A percentile compares a stretch with the other conserved stretches of the same genome.
These are phyloP conservation scores for Colletotrichum agaves DNA, from an alignment of 2,329 filamentous ascomycete genomes.

Conservation along the genomic window DNA sequence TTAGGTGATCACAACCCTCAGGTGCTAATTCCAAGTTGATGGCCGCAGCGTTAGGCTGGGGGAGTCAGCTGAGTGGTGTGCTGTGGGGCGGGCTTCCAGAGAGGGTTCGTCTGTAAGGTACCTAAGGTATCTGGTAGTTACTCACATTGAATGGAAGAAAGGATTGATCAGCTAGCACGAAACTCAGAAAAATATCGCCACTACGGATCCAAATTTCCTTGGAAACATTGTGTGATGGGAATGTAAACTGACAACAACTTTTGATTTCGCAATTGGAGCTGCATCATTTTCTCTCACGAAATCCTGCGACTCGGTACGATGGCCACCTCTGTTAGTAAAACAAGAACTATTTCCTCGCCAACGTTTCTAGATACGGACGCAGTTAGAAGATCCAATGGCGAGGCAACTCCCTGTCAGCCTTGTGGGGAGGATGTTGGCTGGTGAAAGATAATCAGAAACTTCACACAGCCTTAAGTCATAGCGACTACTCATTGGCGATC, in stretches of 20 bases:
- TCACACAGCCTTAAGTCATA: constrained; percentile 62
- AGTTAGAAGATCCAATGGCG: too few relatives aligned
- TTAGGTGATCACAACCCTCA: neutral
- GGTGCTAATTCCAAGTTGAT: neutral
- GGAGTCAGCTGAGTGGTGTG: constrained; percentile 17
- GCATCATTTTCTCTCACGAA: neutral
- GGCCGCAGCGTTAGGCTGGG: neutral
- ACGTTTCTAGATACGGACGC: neutral
- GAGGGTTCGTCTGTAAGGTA: constrained; percentile 7
- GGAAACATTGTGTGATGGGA: neutral
- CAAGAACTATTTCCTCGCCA: neutral
- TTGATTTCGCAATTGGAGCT: neutral
- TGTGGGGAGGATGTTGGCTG: constrained; percentile 53
- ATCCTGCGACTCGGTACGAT: neutral
- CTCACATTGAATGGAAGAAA: neutral
- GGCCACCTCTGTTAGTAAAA: neutral
- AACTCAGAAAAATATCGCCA: neutral
- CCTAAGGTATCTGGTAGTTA: too few relatives aligned
- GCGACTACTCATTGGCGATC: neutral
- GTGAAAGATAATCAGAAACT: constrained; percentile 61
- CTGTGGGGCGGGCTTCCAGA: constrained; percentile 2
- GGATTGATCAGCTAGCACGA: neutral
- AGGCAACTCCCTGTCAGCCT: constrained; percentile 14
- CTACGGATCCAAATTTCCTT: neutral
- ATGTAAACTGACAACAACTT: neutral